phyloP scores from a whole-genome alignment of 1,284 basidiomycete species.

The Leccinum angustisporum region DNA sequence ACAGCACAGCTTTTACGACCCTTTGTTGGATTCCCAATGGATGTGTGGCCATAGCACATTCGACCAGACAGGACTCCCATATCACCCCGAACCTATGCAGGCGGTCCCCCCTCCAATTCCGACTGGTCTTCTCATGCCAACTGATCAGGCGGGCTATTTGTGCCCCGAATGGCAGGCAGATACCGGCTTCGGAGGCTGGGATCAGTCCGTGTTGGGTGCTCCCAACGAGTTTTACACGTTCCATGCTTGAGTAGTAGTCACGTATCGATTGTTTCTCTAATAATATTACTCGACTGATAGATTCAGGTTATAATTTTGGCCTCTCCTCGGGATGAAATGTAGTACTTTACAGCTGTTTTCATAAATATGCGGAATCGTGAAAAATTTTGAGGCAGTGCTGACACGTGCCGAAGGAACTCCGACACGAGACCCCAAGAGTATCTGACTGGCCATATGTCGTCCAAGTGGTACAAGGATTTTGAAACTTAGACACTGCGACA shows the following conservation, averaged over 20 bases:
- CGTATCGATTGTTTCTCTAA: not conserved
- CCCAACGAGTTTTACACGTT: not conserved
- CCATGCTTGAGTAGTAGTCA: not conserved
- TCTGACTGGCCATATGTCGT: too few relatives aligned
- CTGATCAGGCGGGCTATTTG: conserved; percentile 15
- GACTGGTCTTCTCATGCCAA: not conserved
- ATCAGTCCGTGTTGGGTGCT: conserved; percentile 1
- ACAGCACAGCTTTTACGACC: conserved; percentile 6
- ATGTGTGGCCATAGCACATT: conserved; percentile 15
- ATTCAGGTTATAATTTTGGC: too few relatives aligned
- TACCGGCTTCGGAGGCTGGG: conserved; percentile 22
- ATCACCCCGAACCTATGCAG: not conserved
- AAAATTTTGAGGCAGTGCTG: too few relatives aligned
- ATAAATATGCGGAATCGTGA: too few relatives aligned
- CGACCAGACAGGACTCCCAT: not conserved
- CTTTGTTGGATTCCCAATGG: conserved; percentile 11
- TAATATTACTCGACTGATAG: not conserved
- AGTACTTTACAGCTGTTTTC: too few relatives aligned
- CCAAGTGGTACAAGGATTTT: too few relatives aligned
- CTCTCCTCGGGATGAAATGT: too few relatives aligned
- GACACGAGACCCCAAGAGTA: too few relatives aligned
- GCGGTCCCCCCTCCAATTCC: not conserved
- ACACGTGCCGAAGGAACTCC: too few relatives aligned
- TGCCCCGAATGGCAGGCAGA: conserved; percentile 30
- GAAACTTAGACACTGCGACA: too few relatives aligned